A percentile compares a stretch with the other conserved stretches of the same genome.
phyloP scores from a whole-genome alignment of 2,329 filamentous ascomycete species.

The Penicillium sp. region DNA sequence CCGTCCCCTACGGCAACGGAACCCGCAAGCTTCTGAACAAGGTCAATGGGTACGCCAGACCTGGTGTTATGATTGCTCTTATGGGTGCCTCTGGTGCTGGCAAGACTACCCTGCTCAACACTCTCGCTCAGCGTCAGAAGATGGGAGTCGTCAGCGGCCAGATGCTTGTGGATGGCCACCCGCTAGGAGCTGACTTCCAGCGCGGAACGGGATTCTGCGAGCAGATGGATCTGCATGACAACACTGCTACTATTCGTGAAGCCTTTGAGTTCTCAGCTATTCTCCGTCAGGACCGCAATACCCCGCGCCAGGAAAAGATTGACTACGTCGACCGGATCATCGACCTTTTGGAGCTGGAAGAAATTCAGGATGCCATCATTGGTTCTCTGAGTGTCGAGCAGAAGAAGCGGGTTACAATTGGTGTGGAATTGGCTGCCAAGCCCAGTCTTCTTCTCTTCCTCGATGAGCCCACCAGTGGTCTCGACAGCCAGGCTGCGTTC shows the following conservation, averaged over 20 bases:
- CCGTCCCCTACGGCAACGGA: slow-evolving; percentile 64
- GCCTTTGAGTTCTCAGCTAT: slow-evolving; percentile 67
- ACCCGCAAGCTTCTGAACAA: slow-evolving; percentile 63
- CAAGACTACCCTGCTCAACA: slow-evolving; percentile 80
- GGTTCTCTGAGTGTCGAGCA: slow-evolving; percentile 65
- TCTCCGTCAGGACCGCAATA: slow-evolving; percentile 57
- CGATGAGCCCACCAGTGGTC: slow-evolving; percentile 68
- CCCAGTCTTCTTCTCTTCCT: slow-evolving; percentile 66
- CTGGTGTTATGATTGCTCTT: slow-evolving; percentile 73
- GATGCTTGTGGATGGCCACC: slow-evolving; percentile 67
- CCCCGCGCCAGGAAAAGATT: slow-evolving; percentile 60
- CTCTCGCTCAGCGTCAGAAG: slow-evolving; percentile 68
- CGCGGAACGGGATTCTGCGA: slow-evolving; percentile 69
- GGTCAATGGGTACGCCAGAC: slow-evolving; percentile 74
- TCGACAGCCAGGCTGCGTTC: slow-evolving; percentile 67
- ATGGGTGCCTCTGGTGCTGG: slow-evolving; percentile 80
- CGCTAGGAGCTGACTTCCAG: slow-evolving; percentile 62
- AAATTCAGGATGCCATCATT: slow-evolving; percentile 66
- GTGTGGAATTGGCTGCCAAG: slow-evolving; percentile 69
- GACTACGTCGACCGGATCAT: slow-evolving; percentile 66
- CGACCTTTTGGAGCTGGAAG: slow-evolving; percentile 61
- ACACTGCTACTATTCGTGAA: slow-evolving; percentile 64
- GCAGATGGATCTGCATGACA: slow-evolving; percentile 69
- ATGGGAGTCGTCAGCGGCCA: slow-evolving; percentile 64
- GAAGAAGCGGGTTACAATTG: slow-evolving; percentile 69